Conservation (phyloP, 148 eudicot genomes). For the Rhododendron ferrugineum region DNA sequence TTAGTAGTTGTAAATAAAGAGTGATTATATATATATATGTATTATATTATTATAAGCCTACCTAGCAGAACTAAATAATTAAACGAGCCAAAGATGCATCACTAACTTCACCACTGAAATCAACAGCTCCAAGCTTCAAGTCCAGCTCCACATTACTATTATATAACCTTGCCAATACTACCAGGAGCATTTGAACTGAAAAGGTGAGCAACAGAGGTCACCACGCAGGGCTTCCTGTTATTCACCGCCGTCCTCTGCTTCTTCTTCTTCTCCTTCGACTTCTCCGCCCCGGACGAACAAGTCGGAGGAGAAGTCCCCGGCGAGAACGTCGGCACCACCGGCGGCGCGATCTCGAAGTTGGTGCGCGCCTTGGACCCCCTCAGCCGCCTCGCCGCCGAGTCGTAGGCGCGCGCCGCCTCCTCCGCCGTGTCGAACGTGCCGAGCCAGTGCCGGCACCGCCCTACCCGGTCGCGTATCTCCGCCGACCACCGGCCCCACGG, state of each 20-base stretch:
- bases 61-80: background rate
- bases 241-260: background rate
- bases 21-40: too few species aligned
- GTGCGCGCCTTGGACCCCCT: constrained; percentile 69
- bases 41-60: too few species aligned
- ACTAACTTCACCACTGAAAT: constrained; percentile 8
- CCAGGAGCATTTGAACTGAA: constrained; percentile 10
- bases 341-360: constrained; percentile 51
- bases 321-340: constrained; percentile 22
- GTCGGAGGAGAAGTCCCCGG: constrained; percentile 6
- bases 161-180: background rate
- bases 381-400: constrained; percentile 70
- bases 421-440: constrained; percentile 67
- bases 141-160: constrained; percentile 27
- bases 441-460: constrained; percentile 85
- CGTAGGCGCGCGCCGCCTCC: constrained; percentile 59
- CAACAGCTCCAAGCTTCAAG: constrained; percentile 25
- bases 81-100: background rate
- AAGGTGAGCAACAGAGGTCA: constrained; percentile 56
- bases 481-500: constrained; percentile 97
- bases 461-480: constrained; percentile 81
- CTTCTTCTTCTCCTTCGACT: background rate
- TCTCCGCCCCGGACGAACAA: constrained; percentile 8
- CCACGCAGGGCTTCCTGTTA: constrained; percentile 41
- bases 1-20: too few species aligned